Percentiles rank a stretch among this genome's conserved stretches.
phyloP scores from a whole-genome alignment of 768 basidiomycete genomes.

The Steccherinum ochraceum region DNA sequence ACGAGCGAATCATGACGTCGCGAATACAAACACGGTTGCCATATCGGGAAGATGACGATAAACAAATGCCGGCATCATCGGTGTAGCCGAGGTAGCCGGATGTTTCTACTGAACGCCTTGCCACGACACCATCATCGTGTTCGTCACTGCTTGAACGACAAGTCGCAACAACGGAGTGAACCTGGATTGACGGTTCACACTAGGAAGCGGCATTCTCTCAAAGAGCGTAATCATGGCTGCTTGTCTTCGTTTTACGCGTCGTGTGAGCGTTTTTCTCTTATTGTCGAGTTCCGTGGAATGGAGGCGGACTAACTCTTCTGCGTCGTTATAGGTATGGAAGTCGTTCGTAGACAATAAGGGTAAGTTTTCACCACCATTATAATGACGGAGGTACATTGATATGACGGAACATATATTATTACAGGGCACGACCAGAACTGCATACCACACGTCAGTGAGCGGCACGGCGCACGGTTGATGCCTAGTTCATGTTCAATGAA shows the following conservation, averaged over 20 bases:
- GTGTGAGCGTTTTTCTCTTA: too few relatives aligned
- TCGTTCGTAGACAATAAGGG: constrained; percentile 75
- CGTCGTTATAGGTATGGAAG: constrained; percentile 74
- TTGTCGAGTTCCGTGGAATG: too few relatives aligned
- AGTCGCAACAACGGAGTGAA: too few relatives aligned
- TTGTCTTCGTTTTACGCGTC: constrained; percentile 64
- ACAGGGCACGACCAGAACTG: constrained; percentile 76
- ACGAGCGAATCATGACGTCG: too few relatives aligned
- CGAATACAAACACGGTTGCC: background rate
- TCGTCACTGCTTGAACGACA: too few relatives aligned
- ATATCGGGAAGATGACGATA: background rate
- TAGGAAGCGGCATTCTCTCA: too few relatives aligned
- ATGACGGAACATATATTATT: constrained; percentile 1
- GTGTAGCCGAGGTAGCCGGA: background rate
- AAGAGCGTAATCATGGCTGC: constrained; percentile 52
- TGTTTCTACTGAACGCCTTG: background rate
- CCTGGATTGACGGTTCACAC: too few relatives aligned
- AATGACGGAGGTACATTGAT: constrained; percentile 5
- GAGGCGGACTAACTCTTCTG: too few relatives aligned
- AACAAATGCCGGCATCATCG: background rate
- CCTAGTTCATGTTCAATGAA: background rate
- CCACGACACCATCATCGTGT: background rate
- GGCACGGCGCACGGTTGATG: constrained; percentile 10
- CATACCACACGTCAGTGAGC: constrained; percentile 57
- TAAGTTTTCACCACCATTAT: constrained; percentile 16